These are phyloP conservation scores for Omphalotus guepiniiformis DNA, from an alignment of 768 basidiomycete species.

Conservation along the genomic window DNA sequence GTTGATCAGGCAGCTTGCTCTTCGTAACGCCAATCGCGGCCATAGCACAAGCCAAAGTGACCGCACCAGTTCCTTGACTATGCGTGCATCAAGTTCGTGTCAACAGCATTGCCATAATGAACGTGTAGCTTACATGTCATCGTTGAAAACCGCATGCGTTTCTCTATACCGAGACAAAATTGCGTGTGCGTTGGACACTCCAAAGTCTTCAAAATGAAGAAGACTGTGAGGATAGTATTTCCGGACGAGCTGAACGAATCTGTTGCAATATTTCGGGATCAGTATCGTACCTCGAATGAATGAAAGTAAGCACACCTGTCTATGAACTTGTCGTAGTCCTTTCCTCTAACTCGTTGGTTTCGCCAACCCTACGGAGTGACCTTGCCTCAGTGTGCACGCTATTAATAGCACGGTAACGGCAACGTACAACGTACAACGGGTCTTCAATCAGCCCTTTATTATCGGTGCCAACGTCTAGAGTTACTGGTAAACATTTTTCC, in stretches of 20 bases:
- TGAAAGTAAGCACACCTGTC: constrained; percentile 48
- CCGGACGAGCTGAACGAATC: constrained; percentile 73
- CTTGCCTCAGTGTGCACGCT: too few species aligned
- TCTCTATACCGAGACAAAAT: constrained; percentile 60
- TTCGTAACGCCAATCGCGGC: constrained; percentile 66
- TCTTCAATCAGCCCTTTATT: constrained; percentile 62
- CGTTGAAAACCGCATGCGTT: constrained; percentile 74
- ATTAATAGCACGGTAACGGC: too few species aligned
- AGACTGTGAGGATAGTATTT: constrained; percentile 65
- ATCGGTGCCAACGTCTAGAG: constrained; percentile 75
- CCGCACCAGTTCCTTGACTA: constrained; percentile 75
- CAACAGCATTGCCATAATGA: too few species aligned
- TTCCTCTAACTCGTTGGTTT: constrained; percentile 63
- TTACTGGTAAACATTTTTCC: constrained; percentile 50
- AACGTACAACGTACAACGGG: constrained; percentile 57
- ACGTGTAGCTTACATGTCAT: constrained; percentile 74
- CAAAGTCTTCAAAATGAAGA: constrained; percentile 86
- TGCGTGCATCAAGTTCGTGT: neutral
- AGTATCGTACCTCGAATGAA: neutral
- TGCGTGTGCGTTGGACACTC: constrained; percentile 69
- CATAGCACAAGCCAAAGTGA: constrained; percentile 66
- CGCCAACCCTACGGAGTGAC: constrained; percentile 59
- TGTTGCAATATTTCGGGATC: constrained; percentile 24
- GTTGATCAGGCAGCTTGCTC: constrained; percentile 63
- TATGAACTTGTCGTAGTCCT: constrained; percentile 72